Evolutionary conservation across 176 grass and related monocot genomes (phyloP), one percentile per base, ranked within the genome.

Genomic region (Urochloa ruziziensis): DNA sequence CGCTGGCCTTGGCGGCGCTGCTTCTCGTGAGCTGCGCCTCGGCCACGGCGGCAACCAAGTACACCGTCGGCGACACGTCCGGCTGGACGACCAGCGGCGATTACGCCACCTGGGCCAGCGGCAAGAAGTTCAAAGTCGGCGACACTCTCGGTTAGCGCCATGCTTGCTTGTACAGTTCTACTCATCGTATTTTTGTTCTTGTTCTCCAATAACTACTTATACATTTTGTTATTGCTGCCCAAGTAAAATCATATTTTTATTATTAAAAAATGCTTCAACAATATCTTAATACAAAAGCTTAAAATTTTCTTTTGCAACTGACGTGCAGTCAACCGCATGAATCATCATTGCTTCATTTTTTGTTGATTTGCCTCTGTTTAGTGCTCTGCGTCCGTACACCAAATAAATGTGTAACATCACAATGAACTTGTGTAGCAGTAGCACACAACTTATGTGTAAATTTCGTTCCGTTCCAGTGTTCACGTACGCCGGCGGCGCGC

Each of bases 21-120:
- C 51, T 94, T n/a, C 70, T 97, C 25, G 84, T 75, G 72, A 81
- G 74, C 84, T 83, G 81, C 77, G 86, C 54, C 52, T 28, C 87
- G 25, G 60, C 42, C 42, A 83, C 48, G 17, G 79, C 65, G 29
- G 91, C 91, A n/a, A 83, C 87, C 10, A 81, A 78, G 80, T 94
- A 94, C 85, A 94, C 89, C 59, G 89, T 97, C 62, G 94, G 94
- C 29, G 94, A 88, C 70, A 21, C 89, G 42, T 89, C 87, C 35
- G 94, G 94, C 52, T 97, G 94, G 94, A 60, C 87, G 4, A 88
- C 85, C 73, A 80, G 89, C 2, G 43, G 44, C 16, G 94, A 94
- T 37, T 97, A 97, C 87, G 67, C 84, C 72, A 97, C 78, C 56
- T 97, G 94, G 94, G 52, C 89, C 65, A 90, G 75, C 54, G 84